These are phyloP conservation scores for Mycena kentingensis DNA, from an alignment of 768 basidiomycete species.

Conservation along the genomic window DNA sequence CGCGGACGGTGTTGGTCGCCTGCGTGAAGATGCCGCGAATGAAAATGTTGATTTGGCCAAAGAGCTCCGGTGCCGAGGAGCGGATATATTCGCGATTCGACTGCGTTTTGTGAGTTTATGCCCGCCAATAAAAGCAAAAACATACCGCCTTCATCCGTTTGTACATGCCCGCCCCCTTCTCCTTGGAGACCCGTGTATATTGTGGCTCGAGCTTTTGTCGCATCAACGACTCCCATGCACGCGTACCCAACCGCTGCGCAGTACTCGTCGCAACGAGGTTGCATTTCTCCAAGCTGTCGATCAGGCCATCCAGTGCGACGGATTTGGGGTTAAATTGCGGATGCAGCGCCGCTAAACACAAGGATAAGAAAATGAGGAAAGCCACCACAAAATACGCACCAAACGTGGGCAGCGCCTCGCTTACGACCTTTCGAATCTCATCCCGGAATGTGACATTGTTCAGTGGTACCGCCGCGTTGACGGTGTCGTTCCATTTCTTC, in stretches of 20 bases:
- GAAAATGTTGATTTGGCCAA: not conserved
- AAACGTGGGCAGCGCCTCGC: not conserved
- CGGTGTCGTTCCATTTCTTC: conserved; percentile 2
- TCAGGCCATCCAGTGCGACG: conserved; percentile 6
- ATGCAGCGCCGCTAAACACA: not conserved
- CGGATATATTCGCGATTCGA: not conserved
- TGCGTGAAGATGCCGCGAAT: not conserved
- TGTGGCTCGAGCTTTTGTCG: conserved; percentile 3
- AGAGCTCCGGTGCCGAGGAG: not conserved
- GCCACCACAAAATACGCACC: not conserved
- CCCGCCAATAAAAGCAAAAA: not conserved
- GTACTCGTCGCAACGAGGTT: not conserved
- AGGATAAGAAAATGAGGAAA: not conserved
- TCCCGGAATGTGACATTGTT: not conserved
- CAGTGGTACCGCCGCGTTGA: not conserved
- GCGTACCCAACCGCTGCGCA: conserved; percentile 11
- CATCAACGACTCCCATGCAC: conserved; percentile 15
- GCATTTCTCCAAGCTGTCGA: not conserved
- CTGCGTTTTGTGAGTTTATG: too few relatives aligned
- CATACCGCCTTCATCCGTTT: conserved; percentile 20
- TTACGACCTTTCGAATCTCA: not conserved
- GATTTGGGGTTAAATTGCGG: not conserved
- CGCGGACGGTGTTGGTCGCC: not conserved
- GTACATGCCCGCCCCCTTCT: conserved; percentile 18
- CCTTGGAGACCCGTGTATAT: not conserved